phyloP scores from a whole-genome alignment of 495 filamentous ascomycete species.

The Penicillium odoratum region DNA sequence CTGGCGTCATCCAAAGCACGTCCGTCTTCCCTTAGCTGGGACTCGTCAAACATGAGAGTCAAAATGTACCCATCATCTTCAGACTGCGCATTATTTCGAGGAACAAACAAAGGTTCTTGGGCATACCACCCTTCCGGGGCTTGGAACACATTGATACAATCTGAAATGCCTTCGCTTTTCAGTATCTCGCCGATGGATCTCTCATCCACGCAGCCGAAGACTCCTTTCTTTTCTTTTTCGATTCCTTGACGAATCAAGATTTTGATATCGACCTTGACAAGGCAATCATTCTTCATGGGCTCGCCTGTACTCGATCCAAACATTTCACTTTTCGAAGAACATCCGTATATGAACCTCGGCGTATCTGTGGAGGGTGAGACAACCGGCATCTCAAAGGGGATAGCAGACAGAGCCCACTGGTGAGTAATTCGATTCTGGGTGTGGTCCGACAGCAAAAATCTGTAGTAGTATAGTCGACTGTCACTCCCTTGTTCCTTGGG shows the following conservation, averaged over 20 bases:
- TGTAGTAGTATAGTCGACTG: constrained; percentile 66
- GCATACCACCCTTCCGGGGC: constrained; percentile 11
- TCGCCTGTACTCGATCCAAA: constrained; percentile 8
- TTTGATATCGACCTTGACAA: constrained; percentile 10
- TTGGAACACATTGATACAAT: constrained; percentile 12
- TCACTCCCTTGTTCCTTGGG: constrained; percentile 53
- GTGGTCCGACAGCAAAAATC: constrained; percentile 35
- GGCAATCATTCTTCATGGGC: constrained; percentile 10
- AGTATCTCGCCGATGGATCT: constrained; percentile 4
- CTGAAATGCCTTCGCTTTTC: not conserved
- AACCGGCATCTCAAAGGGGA: constrained; percentile 14
- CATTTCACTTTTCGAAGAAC: constrained; percentile 6
- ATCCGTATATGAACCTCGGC: constrained; percentile 9
- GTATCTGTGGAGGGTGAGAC: not conserved
- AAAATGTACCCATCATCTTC: constrained; percentile 14
- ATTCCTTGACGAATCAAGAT: constrained; percentile 7
- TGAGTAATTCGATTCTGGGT: not conserved
- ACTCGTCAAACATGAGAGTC: constrained; percentile 13
- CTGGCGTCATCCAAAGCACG: not conserved
- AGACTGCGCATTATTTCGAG: not conserved
- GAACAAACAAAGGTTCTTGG: constrained; percentile 11
- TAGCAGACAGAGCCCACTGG: constrained; percentile 11
- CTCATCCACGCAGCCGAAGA: constrained; percentile 9
- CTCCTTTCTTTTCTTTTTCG: not conserved
- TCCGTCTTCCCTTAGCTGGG: constrained; percentile 5